phyloP scores from a whole-genome alignment of 495 filamentous ascomycete species.

The Hypoxylon intermedium region DNA sequence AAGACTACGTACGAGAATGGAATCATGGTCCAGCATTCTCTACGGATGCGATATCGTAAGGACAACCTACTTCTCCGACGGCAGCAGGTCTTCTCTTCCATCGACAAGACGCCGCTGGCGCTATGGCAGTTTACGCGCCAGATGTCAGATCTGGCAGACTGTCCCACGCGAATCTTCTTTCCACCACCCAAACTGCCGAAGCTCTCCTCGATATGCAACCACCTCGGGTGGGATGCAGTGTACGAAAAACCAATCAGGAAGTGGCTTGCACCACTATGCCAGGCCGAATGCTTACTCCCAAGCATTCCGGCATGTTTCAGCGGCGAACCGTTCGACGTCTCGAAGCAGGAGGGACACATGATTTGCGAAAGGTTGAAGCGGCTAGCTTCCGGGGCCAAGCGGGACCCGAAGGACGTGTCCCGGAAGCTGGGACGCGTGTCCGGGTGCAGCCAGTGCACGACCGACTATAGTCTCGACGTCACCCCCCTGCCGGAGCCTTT shows the following conservation, averaged over 20 bases:
- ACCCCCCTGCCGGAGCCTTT: slow-evolving; percentile 24
- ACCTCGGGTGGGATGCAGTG: slow-evolving; percentile 5
- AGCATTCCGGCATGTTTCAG: slow-evolving; percentile 20
- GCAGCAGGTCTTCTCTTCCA: slow-evolving; percentile 30
- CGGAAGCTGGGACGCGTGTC: slow-evolving; percentile 23
- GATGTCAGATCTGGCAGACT: no score
- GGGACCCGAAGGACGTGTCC: slow-evolving; percentile 19
- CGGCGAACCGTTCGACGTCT: slow-evolving; percentile 12
- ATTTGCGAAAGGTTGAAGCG: slow-evolving; percentile 27
- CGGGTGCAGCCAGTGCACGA: slow-evolving; percentile 26
- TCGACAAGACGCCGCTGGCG: slow-evolving; percentile 23
- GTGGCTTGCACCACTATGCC: slow-evolving; percentile 9
- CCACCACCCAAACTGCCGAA: no score
- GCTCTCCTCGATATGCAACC: slow-evolving; percentile 23
- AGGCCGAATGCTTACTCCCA: background rate
- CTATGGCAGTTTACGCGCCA: slow-evolving; percentile 29
- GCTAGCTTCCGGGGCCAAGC: slow-evolving; percentile 1
- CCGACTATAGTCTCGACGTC: slow-evolving; percentile 32
- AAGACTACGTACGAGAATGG: slow-evolving; percentile 24
- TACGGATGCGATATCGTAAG: slow-evolving; percentile 25
- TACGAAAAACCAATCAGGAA: slow-evolving; percentile 10
- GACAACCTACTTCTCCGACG: slow-evolving; percentile 20
- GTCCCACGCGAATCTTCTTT: no score
- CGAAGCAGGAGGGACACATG: slow-evolving; percentile 30
- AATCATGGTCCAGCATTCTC: slow-evolving; percentile 20